Base-by-base conservation (phyloP, 2,329 filamentous ascomycete genomes). In the Exophiala spinifera region DNA sequence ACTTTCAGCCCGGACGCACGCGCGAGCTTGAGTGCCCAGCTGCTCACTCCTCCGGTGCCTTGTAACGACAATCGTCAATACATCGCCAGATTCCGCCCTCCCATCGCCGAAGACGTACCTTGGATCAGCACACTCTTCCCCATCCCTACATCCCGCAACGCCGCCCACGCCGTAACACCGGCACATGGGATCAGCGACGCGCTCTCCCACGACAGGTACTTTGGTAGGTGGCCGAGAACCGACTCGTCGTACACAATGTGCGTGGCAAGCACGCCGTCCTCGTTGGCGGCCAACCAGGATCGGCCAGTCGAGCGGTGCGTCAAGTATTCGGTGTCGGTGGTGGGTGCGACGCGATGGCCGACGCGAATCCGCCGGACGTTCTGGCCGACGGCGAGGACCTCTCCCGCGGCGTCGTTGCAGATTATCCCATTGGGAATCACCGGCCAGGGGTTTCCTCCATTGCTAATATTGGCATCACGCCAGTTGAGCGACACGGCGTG, bases 401-500 rank as follows among this genome's bases (percentile, higher is more conserved):
- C 73, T 1, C 72, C 72, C 0, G 74, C 72, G 1, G 71, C 71
- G 36, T 79, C 76, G 23, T 72, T 72, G 23, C 70, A 65, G 0
- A 67, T 63, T 1, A 69, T 69, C 0, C 64, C 67, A 39, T 70
- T 42, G 1, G 64, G 61, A 1, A 59, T 51, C 0, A 76, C 68
- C 0, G 70, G 69, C 70, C 70, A 74, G 0, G 74, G 74, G 51
- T 76, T 75, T 0, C 67, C 66, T 8, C 70, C 70, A 50, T 71
- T 68, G 20, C 66, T 62, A 40, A 73, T 74, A 52, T 70, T 72
- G 42, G 76, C 76, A 59, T 82, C 79, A 39, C 78, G 72, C 63
- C 78, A 81, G 61, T 81, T 81, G 46, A 81, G 67, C 4, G 77
- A 77, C 0, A 81, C 78, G n/a, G 76, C 69, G 46, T 72, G 70